Base-by-base conservation (phyloP, 208 protist species). In the Vickermania spadyakhi region DNA sequence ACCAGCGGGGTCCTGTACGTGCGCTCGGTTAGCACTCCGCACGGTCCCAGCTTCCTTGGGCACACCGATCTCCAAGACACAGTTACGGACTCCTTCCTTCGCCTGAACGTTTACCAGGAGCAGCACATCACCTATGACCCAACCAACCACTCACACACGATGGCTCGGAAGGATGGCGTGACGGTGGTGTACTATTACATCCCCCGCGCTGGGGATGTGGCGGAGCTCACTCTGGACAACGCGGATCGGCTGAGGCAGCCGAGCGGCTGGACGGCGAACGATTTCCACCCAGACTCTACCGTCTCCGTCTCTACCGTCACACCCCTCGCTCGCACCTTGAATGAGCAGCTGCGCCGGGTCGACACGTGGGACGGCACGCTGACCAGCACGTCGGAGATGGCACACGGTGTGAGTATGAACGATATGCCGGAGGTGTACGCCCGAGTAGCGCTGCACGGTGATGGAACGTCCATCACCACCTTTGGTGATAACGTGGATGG, bases 381-480 rank as follows among this genome's bases (percentile, higher is more conserved):
- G 36, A 45, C 36, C 36, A 45, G 36, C 18, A n/a, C n/a, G n/a
- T 7, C 36, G 11, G 36, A 45, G 11, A 45, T 45, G 36, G 18
- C 36, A 18, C 36, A 45, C 36, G 36, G 36, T 45, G 18, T 45
- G 11, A 55, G 51, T 27, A 55, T 55, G 51, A 18, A 22, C 21
- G 60, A 31, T 23, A 11, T 18, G n/a, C 26, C 18, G 7, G n/a
- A 71, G 31, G 52, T 54, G 27, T 52, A 71, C 60, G 75, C 72
- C 7, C 68, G 77, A 23, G 81, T 85, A 2, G 73, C 69, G 21
- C 60, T 85, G 31, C 77, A 83, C 62, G 56, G 68, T 1, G 81
- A 89, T 62, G 77, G 77, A 30, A 85, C 81, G 21, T 71, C 70
- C 58, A 88, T 88, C 56, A 79, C 74, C 36, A 77, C 73, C 2